Conservation (phyloP, 768 basidiomycete species). For the Xerocomellus amylosporus region DNA sequence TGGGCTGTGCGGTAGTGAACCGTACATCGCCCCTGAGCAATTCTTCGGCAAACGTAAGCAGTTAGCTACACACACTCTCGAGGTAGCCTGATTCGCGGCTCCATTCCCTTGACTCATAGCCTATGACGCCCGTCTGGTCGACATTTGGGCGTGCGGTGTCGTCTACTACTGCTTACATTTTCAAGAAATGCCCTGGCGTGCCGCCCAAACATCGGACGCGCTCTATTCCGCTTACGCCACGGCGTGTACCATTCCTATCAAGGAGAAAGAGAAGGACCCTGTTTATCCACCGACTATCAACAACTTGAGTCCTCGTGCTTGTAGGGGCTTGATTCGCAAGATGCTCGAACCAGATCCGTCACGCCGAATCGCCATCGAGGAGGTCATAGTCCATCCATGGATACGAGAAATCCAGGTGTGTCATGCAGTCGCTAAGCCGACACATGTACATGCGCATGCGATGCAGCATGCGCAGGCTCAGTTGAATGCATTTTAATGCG, state of each 20-base stretch:
- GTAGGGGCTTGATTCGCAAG: slow-evolving; percentile 76
- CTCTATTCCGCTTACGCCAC: slow-evolving; percentile 75
- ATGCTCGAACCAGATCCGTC: slow-evolving; percentile 97
- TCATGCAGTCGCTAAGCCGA: slow-evolving; percentile 57
- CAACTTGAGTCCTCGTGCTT: slow-evolving; percentile 84
- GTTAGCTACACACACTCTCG: slow-evolving; percentile 29
- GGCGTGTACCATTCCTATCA: slow-evolving; percentile 35
- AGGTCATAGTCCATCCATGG: slow-evolving; percentile 77
- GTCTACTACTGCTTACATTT: slow-evolving; percentile 99
- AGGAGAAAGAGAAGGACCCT: slow-evolving; percentile 31
- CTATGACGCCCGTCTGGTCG: slow-evolving; percentile 95
- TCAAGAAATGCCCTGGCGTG: slow-evolving; percentile 97
- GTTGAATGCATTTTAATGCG: slow-evolving; percentile 18
- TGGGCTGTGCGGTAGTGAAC: slow-evolving; percentile 95
- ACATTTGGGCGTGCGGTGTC: slow-evolving; percentile 96
- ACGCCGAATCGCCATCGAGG: slow-evolving; percentile 71
- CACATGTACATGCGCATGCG: slow-evolving; percentile 70
- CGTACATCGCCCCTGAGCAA: slow-evolving; percentile 98
- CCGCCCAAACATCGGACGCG: slow-evolving; percentile 77
- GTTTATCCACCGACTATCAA: slow-evolving; percentile 68
- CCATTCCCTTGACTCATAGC: slow-evolving; percentile 46
- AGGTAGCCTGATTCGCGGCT: slow-evolving; percentile 38
- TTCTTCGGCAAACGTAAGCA: slow-evolving; percentile 94
- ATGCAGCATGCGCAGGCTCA: slow-evolving; percentile 56
- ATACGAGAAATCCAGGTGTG: slow-evolving; percentile 81